A percentile compares a stretch with the other conserved stretches of the same genome.
phyloP scores from a whole-genome alignment of 2,329 filamentous ascomycete genomes.

The Calonectria crousiana region DNA sequence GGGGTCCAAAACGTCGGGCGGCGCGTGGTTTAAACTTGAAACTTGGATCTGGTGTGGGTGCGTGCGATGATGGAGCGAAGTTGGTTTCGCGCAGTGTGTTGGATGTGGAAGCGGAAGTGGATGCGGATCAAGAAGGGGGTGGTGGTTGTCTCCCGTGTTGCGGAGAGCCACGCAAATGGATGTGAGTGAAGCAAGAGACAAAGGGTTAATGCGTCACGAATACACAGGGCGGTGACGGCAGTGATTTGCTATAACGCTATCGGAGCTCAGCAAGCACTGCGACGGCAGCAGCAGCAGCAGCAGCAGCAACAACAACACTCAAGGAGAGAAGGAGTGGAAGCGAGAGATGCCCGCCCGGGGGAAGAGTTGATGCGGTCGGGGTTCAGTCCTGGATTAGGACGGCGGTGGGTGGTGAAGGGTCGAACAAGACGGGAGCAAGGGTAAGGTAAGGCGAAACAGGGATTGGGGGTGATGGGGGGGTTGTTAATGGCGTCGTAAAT shows the following conservation, averaged over 20 bases:
- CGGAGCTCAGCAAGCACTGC: constrained; percentile 13
- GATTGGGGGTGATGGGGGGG: background rate
- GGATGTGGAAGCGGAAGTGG: constrained; percentile 4
- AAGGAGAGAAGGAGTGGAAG: constrained; percentile 13
- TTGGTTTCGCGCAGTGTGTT: constrained; percentile 23
- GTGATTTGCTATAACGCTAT: constrained; percentile 1
- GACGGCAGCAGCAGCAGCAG: constrained; percentile 11
- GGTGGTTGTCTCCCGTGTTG: constrained; percentile 16
- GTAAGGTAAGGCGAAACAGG: constrained; percentile 18
- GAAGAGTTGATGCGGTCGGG: constrained; percentile 19
- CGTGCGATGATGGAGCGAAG: constrained; percentile 25
- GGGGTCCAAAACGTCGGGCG: constrained; percentile 31
- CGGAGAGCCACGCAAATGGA: constrained; percentile 17
- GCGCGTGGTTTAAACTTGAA: constrained; percentile 35
- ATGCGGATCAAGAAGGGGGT: constrained; percentile 16
- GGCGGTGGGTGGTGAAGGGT: constrained; percentile 13
- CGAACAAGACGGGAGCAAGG: constrained; percentile 17
- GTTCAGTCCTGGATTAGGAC: constrained; percentile 18
- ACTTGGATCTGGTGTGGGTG: constrained; percentile 29
- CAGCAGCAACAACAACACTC: constrained; percentile 9
- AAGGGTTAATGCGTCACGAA: constrained; percentile 10
- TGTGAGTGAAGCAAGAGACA: constrained; percentile 53
- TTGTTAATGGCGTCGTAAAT: constrained; percentile 5
- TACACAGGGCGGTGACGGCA: constrained; percentile 23
- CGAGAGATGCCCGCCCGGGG: constrained; percentile 7